Percentiles rank a stretch among this genome's conserved stretches.
phyloP scores from a whole-genome alignment of 768 basidiomycete species.

The Lanmaoa rubissima region DNA sequence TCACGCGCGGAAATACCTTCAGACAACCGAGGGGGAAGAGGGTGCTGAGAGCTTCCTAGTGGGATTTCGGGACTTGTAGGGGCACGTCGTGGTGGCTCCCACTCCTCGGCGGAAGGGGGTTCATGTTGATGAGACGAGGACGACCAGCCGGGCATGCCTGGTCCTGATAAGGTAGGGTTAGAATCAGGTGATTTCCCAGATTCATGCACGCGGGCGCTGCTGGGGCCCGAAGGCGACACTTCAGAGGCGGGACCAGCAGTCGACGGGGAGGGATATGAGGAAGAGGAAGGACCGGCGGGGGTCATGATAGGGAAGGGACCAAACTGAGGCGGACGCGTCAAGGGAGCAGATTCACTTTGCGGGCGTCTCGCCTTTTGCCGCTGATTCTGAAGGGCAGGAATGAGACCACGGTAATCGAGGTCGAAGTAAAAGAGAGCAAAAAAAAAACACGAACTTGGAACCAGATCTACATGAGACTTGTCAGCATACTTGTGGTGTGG shows the following conservation, averaged over 20 bases:
- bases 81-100: conserved; percentile 15
- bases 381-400: conserved; percentile 58
- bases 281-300: conserved; percentile 29
- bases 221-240: conserved; percentile 10
- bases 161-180: conserved; percentile 47
- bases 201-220: conserved; percentile 10
- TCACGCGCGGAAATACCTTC: conserved; percentile 9
- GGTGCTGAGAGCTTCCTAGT: conserved; percentile 1
- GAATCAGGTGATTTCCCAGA: conserved; percentile 34
- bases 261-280: conserved; percentile 14
- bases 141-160: conserved; percentile 49
- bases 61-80: conserved; percentile 11
- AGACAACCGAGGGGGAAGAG: conserved; percentile 4
- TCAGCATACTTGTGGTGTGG: conserved; percentile 8
- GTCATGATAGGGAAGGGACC: conserved; percentile 55
- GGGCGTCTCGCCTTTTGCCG: conserved; percentile 84
- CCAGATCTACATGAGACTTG: conserved; percentile 61
- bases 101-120: conserved; percentile 18
- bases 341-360: conserved; percentile 54
- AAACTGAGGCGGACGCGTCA: conserved; percentile 58
- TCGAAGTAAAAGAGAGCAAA: neutral
- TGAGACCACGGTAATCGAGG: neutral
- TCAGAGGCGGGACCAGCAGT: conserved; percentile 8
- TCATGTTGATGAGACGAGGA: conserved; percentile 12
- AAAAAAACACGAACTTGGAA: conserved; percentile 59